Conservation (phyloP, 768 basidiomycete genomes). For the Leccinum variicolor region DNA sequence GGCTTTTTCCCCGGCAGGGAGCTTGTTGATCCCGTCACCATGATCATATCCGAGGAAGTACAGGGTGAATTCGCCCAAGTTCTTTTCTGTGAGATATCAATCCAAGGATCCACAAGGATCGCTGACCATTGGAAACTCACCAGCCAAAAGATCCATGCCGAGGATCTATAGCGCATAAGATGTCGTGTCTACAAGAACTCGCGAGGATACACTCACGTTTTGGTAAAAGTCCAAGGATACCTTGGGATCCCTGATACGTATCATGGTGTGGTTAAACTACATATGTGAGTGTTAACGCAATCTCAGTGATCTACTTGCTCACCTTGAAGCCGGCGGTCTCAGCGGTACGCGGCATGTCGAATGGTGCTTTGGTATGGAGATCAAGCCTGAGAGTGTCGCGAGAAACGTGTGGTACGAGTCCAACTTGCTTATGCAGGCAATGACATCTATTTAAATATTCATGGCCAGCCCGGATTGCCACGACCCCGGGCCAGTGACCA, state of each 20-base stretch:
- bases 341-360: slow-evolving; percentile 57
- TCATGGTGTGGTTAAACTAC: slow-evolving; percentile 85
- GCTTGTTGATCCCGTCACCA: slow-evolving; percentile 38
- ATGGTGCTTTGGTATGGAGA: slow-evolving; percentile 8
- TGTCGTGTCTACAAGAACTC: not conserved
- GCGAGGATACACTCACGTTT: slow-evolving; percentile 41
- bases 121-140: slow-evolving; percentile 29
- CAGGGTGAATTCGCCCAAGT: slow-evolving; percentile 63
- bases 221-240: slow-evolving; percentile 78
- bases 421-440: not conserved
- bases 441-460: slow-evolving; percentile 10
- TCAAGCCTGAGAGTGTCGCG: not conserved
- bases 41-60: slow-evolving; percentile 86
- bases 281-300: not conserved
- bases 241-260: slow-evolving; percentile 86
- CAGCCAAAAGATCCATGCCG: slow-evolving; percentile 74
- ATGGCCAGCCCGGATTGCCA: slow-evolving; percentile 5
- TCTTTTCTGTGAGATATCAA: slow-evolving; percentile 39
- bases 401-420: slow-evolving; percentile 1
- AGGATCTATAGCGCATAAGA: slow-evolving; percentile 38
- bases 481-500: not conserved
- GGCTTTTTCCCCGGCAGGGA: slow-evolving; percentile 52
- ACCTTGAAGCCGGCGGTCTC: slow-evolving; percentile 68
- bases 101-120: not conserved
- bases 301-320: not conserved